These are phyloP conservation scores for Apiospora hydei DNA, from an alignment of 2,329 filamentous ascomycete genomes.

Conservation along the genomic window DNA sequence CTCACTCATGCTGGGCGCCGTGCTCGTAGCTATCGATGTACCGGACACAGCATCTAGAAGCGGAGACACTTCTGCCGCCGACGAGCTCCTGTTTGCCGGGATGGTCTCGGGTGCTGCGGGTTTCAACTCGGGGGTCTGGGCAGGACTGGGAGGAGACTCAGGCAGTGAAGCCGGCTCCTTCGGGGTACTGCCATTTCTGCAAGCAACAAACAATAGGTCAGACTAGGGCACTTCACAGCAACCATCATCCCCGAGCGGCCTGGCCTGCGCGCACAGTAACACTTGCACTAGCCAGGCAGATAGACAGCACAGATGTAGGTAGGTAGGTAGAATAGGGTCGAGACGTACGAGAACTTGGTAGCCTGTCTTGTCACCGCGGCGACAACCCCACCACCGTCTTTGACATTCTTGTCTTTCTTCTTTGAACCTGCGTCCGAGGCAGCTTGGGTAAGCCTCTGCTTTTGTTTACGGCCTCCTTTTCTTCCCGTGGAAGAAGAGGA, in stretches of 20 bases:
- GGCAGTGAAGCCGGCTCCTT: slow-evolving; percentile 36
- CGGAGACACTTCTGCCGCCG: slow-evolving; percentile 36
- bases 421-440: slow-evolving; percentile 41
- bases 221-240: slow-evolving; percentile 1
- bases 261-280: not conserved
- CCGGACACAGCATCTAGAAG: slow-evolving; percentile 41
- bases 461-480: slow-evolving; percentile 39
- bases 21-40: slow-evolving; percentile 42
- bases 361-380: slow-evolving; percentile 46
- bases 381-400: slow-evolving; percentile 44
- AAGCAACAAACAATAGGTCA: slow-evolving; percentile 21
- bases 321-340: slow-evolving; percentile 1
- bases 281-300: slow-evolving; percentile 25
- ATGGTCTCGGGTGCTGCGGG: slow-evolving; percentile 40
- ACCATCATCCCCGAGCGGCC: not conserved
- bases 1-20: slow-evolving; percentile 43
- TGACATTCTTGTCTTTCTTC: slow-evolving; percentile 46
- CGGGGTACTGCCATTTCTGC: slow-evolving; percentile 32
- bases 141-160: slow-evolving; percentile 37
- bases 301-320: slow-evolving; percentile 30
- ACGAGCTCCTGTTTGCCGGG: slow-evolving; percentile 37
- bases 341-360: slow-evolving; percentile 42
- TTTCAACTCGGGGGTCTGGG: slow-evolving; percentile 41
- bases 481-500: slow-evolving; percentile 39
- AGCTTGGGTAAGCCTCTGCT: slow-evolving; percentile 42